Base-by-base conservation (phyloP, 1,284 basidiomycete genomes). In the Naganishia sp. region DNA sequence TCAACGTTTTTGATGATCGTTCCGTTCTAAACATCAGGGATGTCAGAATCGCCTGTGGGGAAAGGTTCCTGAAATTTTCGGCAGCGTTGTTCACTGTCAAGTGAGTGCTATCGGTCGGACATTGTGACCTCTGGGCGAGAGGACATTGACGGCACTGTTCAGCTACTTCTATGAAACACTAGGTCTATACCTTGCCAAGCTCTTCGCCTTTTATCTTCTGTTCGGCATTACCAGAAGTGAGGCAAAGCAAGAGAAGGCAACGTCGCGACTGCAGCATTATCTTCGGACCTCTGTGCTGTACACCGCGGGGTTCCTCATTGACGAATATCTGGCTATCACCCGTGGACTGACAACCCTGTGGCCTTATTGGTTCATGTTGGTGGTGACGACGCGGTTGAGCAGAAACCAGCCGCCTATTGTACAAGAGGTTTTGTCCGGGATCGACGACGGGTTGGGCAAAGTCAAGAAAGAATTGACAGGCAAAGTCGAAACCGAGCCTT, bases 331-430 rank as follows among this genome's bases (percentile, higher is more conserved):
- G 13, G 36, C 28, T 16, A 28, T 61, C 13, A n/a, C 31, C 33
- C 23, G 23, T 23, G 50, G 42, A 7, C 15, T 61, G 13, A 50
- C 46, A 18, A 21, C n/a, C n/a, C 7, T 61, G 18, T 61, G 57
- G 57, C 57, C 57, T 33, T 61, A 50, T 36, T 61, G 57, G 57
- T 13, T 61, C 23, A 50, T 61, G 2, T 21, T 61, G n/a, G 6
- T 61, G 5, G 13, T 36, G 25, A 61, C 57, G 2, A 39, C 36
- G 10, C 36, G 36, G 15, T 52, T 50, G 43, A 46, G 48, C 16
- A 31, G 3, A 7, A 5, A 13, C 15, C 33, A 15, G 10, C 10
- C 18, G 18, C 57, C 56, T 9, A 36, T 59, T 18, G 28, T 18
- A 2, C 16, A 31, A 10, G 18, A 31, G 45, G 28, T 28, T 6